phyloP scores from a whole-genome alignment of 805 yeast genomes.

The Suhomyces faveliae region DNA sequence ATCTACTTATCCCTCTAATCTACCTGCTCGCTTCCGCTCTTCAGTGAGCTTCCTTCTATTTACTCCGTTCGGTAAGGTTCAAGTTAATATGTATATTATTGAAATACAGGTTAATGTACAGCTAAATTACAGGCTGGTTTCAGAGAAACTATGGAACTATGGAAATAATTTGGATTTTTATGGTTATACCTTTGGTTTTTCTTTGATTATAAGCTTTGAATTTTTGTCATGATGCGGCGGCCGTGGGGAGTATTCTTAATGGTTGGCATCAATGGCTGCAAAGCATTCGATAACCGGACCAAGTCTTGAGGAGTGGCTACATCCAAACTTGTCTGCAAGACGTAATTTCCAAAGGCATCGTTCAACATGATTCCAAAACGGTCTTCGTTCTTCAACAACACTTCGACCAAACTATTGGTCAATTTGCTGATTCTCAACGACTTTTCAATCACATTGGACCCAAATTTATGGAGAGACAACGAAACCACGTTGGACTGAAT shows the following conservation, averaged over 20 bases:
- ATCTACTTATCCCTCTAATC: too few relatives aligned
- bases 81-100: too few relatives aligned
- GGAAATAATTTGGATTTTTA: too few relatives aligned
- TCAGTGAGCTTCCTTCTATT: too few relatives aligned
- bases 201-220: slow-evolving; percentile 20
- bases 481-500: slow-evolving; percentile 38
- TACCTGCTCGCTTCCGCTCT: too few relatives aligned
- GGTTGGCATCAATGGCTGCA: slow-evolving; percentile 74
- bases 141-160: too few relatives aligned
- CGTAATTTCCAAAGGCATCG: slow-evolving; percentile 61
- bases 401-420: slow-evolving; percentile 44
- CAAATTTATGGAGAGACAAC: slow-evolving; percentile 59
- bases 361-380: slow-evolving; percentile 46
- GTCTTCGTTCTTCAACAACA: slow-evolving; percentile 36
- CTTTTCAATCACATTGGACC: slow-evolving; percentile 45
- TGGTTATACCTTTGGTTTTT: not conserved
- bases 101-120: slow-evolving; percentile 3
- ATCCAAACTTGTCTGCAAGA: slow-evolving; percentile 57
- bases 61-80: too few relatives aligned
- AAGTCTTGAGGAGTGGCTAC: slow-evolving; percentile 54
- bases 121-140: slow-evolving; percentile 4
- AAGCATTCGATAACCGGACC: slow-evolving; percentile 50
- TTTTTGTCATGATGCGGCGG: slow-evolving; percentile 80
- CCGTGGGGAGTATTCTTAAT: slow-evolving; percentile 94
- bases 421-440: slow-evolving; percentile 48